A percentile compares a stretch with the other conserved stretches of the same genome.
phyloP scores from a whole-genome alignment of 768 basidiomycete genomes.

The Tylopilus plumbeoviolaceoides region DNA sequence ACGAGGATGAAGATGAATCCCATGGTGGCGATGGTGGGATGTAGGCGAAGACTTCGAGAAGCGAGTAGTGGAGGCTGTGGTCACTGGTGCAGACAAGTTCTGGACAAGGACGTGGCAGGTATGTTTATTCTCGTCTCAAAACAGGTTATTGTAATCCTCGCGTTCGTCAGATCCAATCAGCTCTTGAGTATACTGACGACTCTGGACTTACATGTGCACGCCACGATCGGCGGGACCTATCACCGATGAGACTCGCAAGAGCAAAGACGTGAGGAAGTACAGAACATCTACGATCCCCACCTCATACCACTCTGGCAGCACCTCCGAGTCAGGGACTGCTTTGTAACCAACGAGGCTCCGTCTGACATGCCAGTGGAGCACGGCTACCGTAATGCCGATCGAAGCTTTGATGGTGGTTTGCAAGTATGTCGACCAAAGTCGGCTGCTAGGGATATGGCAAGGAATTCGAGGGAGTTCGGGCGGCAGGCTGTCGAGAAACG shows the following conservation, averaged over 20 bases:
- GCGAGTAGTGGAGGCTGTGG: slow-evolving; percentile 46
- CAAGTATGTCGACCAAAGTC: slow-evolving; percentile 84
- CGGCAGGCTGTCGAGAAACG: no score
- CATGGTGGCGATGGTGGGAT: slow-evolving; percentile 48
- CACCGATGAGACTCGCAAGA: slow-evolving; percentile 34
- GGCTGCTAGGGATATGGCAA: slow-evolving; percentile 39
- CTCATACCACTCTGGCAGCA: slow-evolving; percentile 87
- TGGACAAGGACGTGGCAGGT: slow-evolving; percentile 56
- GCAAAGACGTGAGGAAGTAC: slow-evolving; percentile 73
- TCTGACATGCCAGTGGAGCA: slow-evolving; percentile 76
- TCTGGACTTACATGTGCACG: slow-evolving; percentile 93
- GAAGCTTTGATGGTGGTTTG: slow-evolving; percentile 98
- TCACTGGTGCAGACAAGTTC: slow-evolving; percentile 47
- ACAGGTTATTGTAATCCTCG: slow-evolving; percentile 61
- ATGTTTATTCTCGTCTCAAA: slow-evolving; percentile 29
- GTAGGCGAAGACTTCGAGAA: slow-evolving; percentile 55
- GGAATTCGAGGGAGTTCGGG: slow-evolving; percentile 55
- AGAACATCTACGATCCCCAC: slow-evolving; percentile 83
- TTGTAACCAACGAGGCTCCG: slow-evolving; percentile 76
- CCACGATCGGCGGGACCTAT: slow-evolving; percentile 45
- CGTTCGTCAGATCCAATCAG: slow-evolving; percentile 94
- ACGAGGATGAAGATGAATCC: slow-evolving; percentile 52
- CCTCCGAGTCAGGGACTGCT: slow-evolving; percentile 87
- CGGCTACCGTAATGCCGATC: slow-evolving; percentile 86
- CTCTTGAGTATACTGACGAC: slow-evolving; percentile 93